Base-by-base conservation (phyloP, 2,329 filamentous ascomycete genomes). In the Aspergillus viridinutans region DNA sequence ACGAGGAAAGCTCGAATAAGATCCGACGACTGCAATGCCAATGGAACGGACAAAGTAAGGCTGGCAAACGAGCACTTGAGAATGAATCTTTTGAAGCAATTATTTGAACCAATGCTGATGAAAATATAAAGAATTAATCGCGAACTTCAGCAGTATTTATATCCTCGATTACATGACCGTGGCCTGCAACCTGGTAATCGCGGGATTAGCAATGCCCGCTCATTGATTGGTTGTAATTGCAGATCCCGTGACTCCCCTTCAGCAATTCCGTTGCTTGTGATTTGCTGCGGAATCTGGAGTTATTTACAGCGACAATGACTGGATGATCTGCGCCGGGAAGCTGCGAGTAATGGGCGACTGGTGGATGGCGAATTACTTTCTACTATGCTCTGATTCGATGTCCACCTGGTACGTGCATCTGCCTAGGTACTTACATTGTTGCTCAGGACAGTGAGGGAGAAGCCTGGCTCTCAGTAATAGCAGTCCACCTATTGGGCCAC, bases 141-240 rank as follows among this genome's bases (percentile, higher is more conserved):
- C 52, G 28, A 38, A 14, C 21, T 26, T 1, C 21, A n/a, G 28
- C 28, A 42, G 29, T 23, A 51, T 62, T 61, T 63, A 64, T 62
- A 63, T 42, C 21, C 32, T 43, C 20, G 8, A 42, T 47, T 32
- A 26, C 28, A 8, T 23, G 47, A 50, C 45, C n/a, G 26, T 49
- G 8, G 23, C 32, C 23, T 29, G 25, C 40, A 21, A n/a, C 14
- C 28, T 6, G 28, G 17, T 3, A 14, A 23, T 32, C 1, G n/a
- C 9, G 12, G 14, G 61, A 65, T 72, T 69, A 67, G 43, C 60
- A 71, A 70, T 67, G 26, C 3, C 47, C 35, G n/a, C 1, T 0
- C 26, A n/a, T n/a, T 70, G 59, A 43, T 72, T 72, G 66, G 69
- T 7, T 28, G n/a, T 0, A 1, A 1, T 0, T 0, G 0, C 0